These are phyloP conservation scores for Plicaturopsis crispa DNA, from an alignment of 768 basidiomycete genomes.

Conservation along the genomic window DNA sequence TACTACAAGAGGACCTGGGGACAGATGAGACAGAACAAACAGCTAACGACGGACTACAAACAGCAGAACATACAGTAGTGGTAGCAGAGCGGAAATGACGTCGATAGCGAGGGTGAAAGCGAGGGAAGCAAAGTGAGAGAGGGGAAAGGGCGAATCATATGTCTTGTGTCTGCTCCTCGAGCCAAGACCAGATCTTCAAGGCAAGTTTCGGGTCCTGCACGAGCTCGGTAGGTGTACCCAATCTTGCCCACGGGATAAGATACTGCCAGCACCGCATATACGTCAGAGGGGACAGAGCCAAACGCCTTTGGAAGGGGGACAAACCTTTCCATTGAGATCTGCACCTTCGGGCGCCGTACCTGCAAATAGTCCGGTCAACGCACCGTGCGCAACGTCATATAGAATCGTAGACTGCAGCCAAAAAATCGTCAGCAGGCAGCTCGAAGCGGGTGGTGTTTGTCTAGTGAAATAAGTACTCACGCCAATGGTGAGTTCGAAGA, in stretches of 20 bases:
- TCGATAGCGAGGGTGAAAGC: too few relatives aligned
- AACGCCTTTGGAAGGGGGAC: neutral
- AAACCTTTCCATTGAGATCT: conserved; percentile 15
- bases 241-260: conserved; percentile 12
- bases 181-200: neutral
- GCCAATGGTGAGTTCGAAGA: neutral
- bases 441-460: too few relatives aligned
- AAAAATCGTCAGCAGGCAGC: neutral
- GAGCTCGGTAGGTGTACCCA: conserved; percentile 2
- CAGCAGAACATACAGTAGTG: too few relatives aligned
- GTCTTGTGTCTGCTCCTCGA: neutral
- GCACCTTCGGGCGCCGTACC: conserved; percentile 16
- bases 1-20: too few relatives aligned
- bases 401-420: conserved; percentile 7
- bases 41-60: too few relatives aligned
- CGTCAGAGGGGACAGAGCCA: neutral
- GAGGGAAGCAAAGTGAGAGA: too few relatives aligned
- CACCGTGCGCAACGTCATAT: conserved; percentile 22
- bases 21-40: too few relatives aligned
- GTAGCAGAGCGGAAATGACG: too few relatives aligned
- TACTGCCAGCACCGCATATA: too few relatives aligned
- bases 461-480: conserved; percentile 5
- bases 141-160: neutral
- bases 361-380: conserved; percentile 18
- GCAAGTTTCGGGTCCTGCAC: neutral